Percentiles rank a stretch among this genome's conserved stretches.
These are phyloP conservation scores for Chalaropsis thielavioides DNA, from an alignment of 2,329 filamentous ascomycete genomes.

Conservation along the genomic window DNA sequence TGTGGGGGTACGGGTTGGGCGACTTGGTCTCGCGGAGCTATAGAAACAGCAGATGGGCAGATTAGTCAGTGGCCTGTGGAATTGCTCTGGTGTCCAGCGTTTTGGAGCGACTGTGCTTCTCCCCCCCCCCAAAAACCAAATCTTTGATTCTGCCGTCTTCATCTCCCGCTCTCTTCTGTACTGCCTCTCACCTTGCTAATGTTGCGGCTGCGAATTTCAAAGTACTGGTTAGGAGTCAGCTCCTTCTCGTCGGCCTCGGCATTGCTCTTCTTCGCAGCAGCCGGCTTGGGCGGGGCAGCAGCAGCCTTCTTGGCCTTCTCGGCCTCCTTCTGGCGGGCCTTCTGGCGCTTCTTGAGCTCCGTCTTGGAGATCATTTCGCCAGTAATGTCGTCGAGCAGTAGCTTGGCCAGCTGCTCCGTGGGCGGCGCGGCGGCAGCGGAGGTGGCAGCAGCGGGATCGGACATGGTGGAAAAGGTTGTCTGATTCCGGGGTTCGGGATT, in stretches of 20 bases:
- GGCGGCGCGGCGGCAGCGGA: constrained; percentile 27
- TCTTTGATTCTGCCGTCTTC: background rate
- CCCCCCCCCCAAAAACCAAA: no score
- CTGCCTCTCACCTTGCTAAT: constrained; percentile 43
- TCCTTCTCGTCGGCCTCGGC: constrained; percentile 52
- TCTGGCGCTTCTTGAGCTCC: constrained; percentile 88
- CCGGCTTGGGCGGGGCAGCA: constrained; percentile 42
- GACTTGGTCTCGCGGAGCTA: constrained; percentile 52
- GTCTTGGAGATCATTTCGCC: constrained; percentile 77
- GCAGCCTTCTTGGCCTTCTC: constrained; percentile 82
- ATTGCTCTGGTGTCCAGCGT: background rate
- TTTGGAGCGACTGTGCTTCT: no score
- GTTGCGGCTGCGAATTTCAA: constrained; percentile 79
- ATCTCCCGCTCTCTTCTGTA: background rate
- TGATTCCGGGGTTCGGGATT: background rate
- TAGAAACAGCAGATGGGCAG: background rate
- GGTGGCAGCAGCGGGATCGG: constrained; percentile 24
- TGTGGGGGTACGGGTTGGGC: constrained; percentile 83
- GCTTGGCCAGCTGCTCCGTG: constrained; percentile 48
- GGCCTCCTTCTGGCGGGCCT: constrained; percentile 73
- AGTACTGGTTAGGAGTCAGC: constrained; percentile 56
- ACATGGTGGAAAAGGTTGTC: constrained; percentile 21
- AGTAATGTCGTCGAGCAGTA: constrained; percentile 82
- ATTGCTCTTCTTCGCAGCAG: constrained; percentile 55
- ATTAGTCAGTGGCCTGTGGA: background rate